These are phyloP conservation scores for Centella asiatica DNA, from an alignment of 129 eudicot genomes.

Conservation along the genomic window DNA sequence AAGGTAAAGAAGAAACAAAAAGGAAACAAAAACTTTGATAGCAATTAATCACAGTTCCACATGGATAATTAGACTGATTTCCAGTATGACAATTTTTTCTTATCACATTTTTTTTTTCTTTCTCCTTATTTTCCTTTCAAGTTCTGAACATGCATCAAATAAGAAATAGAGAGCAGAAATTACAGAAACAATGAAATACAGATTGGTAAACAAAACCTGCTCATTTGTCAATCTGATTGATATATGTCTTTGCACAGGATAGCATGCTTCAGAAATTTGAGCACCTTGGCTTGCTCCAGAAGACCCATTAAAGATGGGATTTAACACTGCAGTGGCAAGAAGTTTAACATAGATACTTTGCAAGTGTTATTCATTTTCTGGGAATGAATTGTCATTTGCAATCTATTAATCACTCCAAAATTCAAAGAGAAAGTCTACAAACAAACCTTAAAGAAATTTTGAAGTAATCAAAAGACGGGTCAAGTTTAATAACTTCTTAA, in stretches of 20 bases:
- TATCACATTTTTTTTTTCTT: background rate
- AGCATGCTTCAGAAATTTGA: constrained; percentile 66
- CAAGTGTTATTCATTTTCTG: background rate
- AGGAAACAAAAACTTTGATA: too few relatives aligned
- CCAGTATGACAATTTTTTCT: background rate
- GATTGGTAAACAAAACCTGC: constrained; percentile 40
- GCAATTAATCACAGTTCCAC: too few relatives aligned
- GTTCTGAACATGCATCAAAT: background rate
- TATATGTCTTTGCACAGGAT: constrained; percentile 72
- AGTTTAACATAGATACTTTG: background rate
- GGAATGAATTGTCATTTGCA: background rate
- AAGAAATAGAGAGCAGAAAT: background rate
- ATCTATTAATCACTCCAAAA: background rate
- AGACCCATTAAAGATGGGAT: constrained; percentile 53
- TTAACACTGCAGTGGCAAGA: constrained; percentile 41
- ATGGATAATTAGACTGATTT: background rate
- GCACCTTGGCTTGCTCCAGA: constrained; percentile 43
- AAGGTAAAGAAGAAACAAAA: too few relatives aligned
- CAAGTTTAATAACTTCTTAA: too few relatives aligned
- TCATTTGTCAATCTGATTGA: constrained; percentile 61
- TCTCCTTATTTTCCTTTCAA: background rate
- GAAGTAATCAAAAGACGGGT: background rate
- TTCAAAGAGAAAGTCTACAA: background rate
- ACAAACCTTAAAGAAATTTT: too few relatives aligned
- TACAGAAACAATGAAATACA: background rate